Base-by-base conservation (phyloP, 2,329 filamentous ascomycete genomes). In the Neocucurbitaria cava region DNA sequence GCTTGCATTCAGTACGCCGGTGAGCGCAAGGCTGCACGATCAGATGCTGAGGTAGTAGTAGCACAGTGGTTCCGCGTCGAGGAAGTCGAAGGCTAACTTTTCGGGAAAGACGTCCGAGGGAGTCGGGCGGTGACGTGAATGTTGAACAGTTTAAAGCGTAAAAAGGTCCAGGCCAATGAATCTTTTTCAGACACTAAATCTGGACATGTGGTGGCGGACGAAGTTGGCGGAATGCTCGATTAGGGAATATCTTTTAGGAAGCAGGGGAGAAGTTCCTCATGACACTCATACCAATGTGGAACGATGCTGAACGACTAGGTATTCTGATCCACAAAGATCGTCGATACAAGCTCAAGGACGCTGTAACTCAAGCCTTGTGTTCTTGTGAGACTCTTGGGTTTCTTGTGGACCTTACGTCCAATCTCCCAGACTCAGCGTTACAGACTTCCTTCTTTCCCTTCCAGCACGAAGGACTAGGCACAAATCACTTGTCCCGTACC, bases 401-500 rank as follows among this genome's bases (percentile, higher is more conserved):
- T 17, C 28, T n/a, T n/a, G n/a, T n/a, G n/a, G n/a, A n/a, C n/a
- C n/a, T n/a, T n/a, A n/a, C n/a, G n/a, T n/a, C n/a, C n/a, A 21
- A 38, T 39, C 18, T 36, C 53, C 56, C 54, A 62, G 56, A 48
- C 56, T 15, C 23, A 47, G 24, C 30, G 31, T 13, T 59, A 56
- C 59, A 56, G 57, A 55, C 54, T 57, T 57, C 57, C 56, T 49
- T 61, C 56, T 50, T 59, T 35, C 45, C 49, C 31, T 26, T 57
- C 46, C n/a, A n/a, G n/a, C n/a, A n/a, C n/a, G n/a, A n/a, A n/a
- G n/a, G n/a, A n/a, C n/a, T n/a, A n/a, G n/a, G n/a, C n/a, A n/a
- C n/a, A n/a, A n/a, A n/a, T n/a, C n/a, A n/a, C n/a, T n/a, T n/a
- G n/a, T n/a, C n/a, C n/a, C n/a, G n/a, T n/a, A n/a, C n/a, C n/a